Conservation (phyloP, 371 early-diverging fungal genomes). For the Haplosporangium sp. region DNA sequence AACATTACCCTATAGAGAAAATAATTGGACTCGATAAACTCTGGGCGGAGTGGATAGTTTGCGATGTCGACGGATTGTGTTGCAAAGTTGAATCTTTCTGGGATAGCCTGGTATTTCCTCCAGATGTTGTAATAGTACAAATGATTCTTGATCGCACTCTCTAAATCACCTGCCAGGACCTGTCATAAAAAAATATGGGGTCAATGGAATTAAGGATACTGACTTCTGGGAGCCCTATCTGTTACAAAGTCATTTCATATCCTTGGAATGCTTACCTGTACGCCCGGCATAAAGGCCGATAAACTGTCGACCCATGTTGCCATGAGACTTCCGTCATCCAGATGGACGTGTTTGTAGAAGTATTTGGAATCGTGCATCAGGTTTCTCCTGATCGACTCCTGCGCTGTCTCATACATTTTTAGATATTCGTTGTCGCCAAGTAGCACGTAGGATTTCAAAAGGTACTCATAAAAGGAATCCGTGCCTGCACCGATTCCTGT, state of each 20-base stretch:
- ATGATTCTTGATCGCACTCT: constrained; percentile 83
- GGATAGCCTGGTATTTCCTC: constrained; percentile 84
- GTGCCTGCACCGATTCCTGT: constrained; percentile 91
- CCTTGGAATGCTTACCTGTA: constrained; percentile 69
- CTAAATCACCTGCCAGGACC: constrained; percentile 88
- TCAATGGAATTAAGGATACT: too few species aligned
- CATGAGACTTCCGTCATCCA: constrained; percentile 73
- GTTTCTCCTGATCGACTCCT: constrained; percentile 73
- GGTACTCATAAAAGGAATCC: constrained; percentile 95
- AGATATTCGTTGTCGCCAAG: constrained; percentile 86
- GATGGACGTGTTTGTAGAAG: constrained; percentile 88
- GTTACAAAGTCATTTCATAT: background rate
- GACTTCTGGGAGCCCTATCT: too few species aligned
- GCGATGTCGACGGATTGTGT: constrained; percentile 68
- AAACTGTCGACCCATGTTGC: constrained; percentile 91
- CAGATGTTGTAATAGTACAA: constrained; percentile 88
- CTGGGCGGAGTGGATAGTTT: constrained; percentile 92
- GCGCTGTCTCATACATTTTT: constrained; percentile 84
- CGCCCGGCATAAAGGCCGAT: constrained; percentile 92
- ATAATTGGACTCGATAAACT: constrained; percentile 95
- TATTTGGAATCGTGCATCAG: constrained; percentile 79
- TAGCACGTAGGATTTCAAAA: constrained; percentile 88
- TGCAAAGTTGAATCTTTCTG: constrained; percentile 87
- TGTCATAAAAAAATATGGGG: constrained; percentile 16
- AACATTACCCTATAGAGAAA: constrained; percentile 78